A percentile compares a stretch with the other conserved stretches of the same genome.
phyloP scores from a whole-genome alignment of 163 green algal species.

The Chlamydomonas reinhardtii region DNA sequence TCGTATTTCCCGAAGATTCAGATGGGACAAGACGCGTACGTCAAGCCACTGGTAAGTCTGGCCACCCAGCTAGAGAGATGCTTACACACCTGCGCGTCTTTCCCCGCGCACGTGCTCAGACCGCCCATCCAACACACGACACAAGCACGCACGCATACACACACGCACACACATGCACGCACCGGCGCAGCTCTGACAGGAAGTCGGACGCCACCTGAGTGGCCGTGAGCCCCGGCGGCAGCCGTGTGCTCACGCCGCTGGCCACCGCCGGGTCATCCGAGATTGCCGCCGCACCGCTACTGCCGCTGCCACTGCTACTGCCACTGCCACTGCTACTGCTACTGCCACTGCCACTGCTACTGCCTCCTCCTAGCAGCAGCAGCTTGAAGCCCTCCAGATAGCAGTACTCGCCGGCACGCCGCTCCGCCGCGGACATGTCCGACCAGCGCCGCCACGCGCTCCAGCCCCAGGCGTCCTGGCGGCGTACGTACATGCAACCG shows the following conservation, averaged over 20 bases:
- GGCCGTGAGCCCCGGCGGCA: constrained; percentile 11
- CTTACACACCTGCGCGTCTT: background rate
- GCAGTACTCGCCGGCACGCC: background rate
- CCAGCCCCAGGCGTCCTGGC: constrained; percentile 38
- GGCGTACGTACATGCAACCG: background rate
- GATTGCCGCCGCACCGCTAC: background rate
- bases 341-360: background rate
- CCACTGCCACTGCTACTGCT: background rate
- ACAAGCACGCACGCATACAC: background rate
- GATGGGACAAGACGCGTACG: too few species aligned
- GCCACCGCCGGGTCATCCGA: too few species aligned
- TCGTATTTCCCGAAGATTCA: too few species aligned
- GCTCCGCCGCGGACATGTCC: background rate
- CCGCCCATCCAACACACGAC: too few species aligned
- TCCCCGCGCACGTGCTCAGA: too few species aligned
- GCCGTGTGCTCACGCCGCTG: background rate
- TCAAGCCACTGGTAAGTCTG: too few species aligned
- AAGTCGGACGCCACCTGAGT: constrained; percentile 40
- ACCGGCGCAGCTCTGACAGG: constrained; percentile 3
- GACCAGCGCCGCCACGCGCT: constrained; percentile 9
- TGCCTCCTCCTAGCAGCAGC: constrained; percentile 10
- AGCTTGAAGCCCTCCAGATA: constrained; percentile 35
- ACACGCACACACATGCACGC: background rate
- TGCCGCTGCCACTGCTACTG: too few species aligned
- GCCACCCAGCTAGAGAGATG: too few species aligned